phyloP scores from a whole-genome alignment of 257 asterid species.

The Fraxinus quadrangulata region DNA sequence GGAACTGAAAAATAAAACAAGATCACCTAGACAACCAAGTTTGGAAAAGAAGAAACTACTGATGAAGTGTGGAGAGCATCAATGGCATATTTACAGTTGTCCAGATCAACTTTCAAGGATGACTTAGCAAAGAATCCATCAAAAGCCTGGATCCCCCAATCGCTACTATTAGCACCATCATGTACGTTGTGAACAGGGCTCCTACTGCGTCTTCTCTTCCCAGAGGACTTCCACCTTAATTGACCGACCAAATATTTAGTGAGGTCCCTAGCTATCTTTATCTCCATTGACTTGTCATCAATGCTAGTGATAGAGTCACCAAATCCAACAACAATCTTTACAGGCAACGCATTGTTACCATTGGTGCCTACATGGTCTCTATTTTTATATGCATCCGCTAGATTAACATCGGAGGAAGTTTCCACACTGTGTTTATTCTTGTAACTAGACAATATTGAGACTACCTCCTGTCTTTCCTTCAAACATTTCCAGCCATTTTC shows the following conservation, averaged over 20 bases:
- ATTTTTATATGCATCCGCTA: conserved; percentile 9
- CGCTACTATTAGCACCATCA: conserved; percentile 14
- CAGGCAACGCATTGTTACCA: neutral
- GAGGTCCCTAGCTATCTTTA: conserved; percentile 41
- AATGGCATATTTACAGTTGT: conserved; percentile 61
- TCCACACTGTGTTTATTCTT: conserved; percentile 4
- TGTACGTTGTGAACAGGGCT: conserved; percentile 50
- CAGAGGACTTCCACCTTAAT: conserved; percentile 57
- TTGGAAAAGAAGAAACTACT: conserved; percentile 42
- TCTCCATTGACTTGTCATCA: conserved; percentile 21
- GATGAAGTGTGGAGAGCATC: conserved; percentile 52
- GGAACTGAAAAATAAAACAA: neutral
- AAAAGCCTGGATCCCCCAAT: conserved; percentile 30
- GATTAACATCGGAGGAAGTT: conserved; percentile 6
- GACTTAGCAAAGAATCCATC: conserved; percentile 35
- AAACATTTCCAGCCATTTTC: conserved; percentile 51
- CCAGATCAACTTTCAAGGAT: conserved; percentile 47
- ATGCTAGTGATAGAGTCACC: neutral
- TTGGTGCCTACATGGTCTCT: conserved; percentile 10
- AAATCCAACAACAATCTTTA: neutral
- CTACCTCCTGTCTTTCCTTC: conserved; percentile 51
- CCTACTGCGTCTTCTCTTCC: conserved; percentile 55
- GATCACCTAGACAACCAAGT: conserved; percentile 73
- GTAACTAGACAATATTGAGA: conserved; percentile 26
- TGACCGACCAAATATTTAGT: conserved; percentile 51